Percentiles rank a stretch among this genome's conserved stretches.
These are phyloP conservation scores for Puccinia sorghi DNA, from an alignment of 1,284 basidiomycete genomes.

Conservation along the genomic window DNA sequence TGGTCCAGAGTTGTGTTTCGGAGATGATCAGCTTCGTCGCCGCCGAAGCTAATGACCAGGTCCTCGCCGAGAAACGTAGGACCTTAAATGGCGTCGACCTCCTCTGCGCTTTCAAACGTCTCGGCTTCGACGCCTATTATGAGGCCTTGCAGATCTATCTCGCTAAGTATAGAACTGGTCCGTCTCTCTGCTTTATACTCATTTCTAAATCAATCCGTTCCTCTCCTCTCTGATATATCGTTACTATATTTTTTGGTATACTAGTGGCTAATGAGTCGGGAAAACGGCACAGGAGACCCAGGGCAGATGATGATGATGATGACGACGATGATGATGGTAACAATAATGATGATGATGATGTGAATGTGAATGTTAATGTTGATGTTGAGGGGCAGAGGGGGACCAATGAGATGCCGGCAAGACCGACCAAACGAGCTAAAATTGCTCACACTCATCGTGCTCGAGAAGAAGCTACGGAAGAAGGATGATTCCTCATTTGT, in stretches of 20 bases:
- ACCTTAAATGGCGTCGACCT: constrained; percentile 42
- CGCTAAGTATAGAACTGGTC: constrained; percentile 38
- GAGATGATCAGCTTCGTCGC: constrained; percentile 39
- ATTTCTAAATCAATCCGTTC: background rate
- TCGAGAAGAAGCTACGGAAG: too few relatives aligned
- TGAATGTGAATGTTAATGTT: too few relatives aligned
- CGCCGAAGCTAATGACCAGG: constrained; percentile 26
- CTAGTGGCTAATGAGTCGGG: constrained; percentile 34
- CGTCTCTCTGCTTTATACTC: background rate
- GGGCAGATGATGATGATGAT: constrained; percentile 28
- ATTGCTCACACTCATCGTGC: background rate
- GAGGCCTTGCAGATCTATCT: constrained; percentile 45
- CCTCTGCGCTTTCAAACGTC: constrained; percentile 10
- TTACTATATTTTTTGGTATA: constrained; percentile 7
- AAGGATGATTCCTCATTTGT: too few relatives aligned
- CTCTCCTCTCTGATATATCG: background rate
- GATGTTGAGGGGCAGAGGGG: background rate
- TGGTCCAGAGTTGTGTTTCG: constrained; percentile 41
- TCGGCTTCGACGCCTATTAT: constrained; percentile 38
- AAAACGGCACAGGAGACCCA: constrained; percentile 23
- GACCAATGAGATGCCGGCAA: background rate
- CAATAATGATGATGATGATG: background rate
- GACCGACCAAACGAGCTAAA: background rate
- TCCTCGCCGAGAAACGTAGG: constrained; percentile 11
- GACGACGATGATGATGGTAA: too few relatives aligned